Conservation (phyloP, 2,329 filamentous ascomycete species). For the Domatiomyces globalis region DNA sequence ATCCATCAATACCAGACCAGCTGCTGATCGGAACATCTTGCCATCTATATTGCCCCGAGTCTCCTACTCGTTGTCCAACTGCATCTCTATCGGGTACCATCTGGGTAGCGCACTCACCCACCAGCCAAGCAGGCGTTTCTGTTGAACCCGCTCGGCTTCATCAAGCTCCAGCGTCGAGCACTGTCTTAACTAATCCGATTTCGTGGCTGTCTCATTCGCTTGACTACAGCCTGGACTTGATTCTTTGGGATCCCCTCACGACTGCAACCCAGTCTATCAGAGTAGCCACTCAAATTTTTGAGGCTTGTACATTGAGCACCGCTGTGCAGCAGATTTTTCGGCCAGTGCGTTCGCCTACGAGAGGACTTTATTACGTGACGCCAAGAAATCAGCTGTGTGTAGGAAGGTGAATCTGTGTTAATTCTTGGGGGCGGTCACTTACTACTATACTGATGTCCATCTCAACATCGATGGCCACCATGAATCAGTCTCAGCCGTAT, state of each 20-base stretch:
- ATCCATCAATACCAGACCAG: not conserved
- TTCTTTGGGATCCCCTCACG: not conserved
- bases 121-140: not conserved
- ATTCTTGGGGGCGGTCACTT: not conserved
- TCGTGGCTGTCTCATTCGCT: not conserved
- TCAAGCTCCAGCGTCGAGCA: not conserved
- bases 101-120: not conserved
- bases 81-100: not conserved
- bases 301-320: not conserved
- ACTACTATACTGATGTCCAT: slow-evolving; percentile 1
- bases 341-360: not conserved
- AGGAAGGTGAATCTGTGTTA: not conserved
- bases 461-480: slow-evolving; percentile 29
- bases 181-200: not conserved
- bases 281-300: not conserved
- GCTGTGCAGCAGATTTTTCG: not conserved
- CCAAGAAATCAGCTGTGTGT: not conserved
- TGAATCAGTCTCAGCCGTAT: slow-evolving; percentile 72
- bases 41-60: not conserved
- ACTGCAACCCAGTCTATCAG: not conserved
- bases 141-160: not conserved
- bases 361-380: not conserved
- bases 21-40: not conserved
- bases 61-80: not conserved
- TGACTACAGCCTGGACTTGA: not conserved